These are phyloP conservation scores for Nephelium lappaceum DNA, from an alignment of 345 rosid species.

Conservation along the genomic window DNA sequence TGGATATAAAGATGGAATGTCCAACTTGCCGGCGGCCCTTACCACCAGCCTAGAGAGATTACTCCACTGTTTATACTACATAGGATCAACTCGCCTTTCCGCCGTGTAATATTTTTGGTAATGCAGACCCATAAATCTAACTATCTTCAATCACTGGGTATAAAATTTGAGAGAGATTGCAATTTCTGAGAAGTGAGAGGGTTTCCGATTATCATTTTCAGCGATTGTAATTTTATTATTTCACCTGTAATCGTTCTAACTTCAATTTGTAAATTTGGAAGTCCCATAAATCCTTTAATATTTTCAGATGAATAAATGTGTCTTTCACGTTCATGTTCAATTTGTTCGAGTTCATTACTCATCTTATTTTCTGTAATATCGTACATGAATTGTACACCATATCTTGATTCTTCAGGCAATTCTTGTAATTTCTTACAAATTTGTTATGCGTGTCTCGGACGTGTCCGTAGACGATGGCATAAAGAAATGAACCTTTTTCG, in stretches of 20 bases:
- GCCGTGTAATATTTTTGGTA: slow-evolving; percentile 31
- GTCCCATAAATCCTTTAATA: neutral
- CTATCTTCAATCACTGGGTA: neutral
- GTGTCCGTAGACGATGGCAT: no score
- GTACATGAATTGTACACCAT: neutral
- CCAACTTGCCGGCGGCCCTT: slow-evolving; percentile 96
- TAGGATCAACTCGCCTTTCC: slow-evolving; percentile 33
- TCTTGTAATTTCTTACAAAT: no score
- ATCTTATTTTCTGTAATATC: neutral
- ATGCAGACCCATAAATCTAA: slow-evolving; percentile 17
- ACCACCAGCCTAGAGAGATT: slow-evolving; percentile 70
- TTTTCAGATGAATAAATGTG: neutral
- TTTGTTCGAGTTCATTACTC: neutral
- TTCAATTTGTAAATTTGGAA: slow-evolving; percentile 7
- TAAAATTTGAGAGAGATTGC: neutral
- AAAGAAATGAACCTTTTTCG: no score
- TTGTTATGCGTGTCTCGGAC: no score
- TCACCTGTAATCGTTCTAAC: neutral
- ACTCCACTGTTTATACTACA: slow-evolving; percentile 31
- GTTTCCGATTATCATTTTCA: neutral
- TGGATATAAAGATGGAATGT: slow-evolving; percentile 99
- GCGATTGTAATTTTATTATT: neutral
- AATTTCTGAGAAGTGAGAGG: neutral
- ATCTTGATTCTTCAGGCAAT: neutral
- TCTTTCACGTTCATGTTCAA: neutral